These are phyloP conservation scores for Ajuga chamaepitys DNA, from an alignment of 257 asterid genomes.

Conservation along the genomic window DNA sequence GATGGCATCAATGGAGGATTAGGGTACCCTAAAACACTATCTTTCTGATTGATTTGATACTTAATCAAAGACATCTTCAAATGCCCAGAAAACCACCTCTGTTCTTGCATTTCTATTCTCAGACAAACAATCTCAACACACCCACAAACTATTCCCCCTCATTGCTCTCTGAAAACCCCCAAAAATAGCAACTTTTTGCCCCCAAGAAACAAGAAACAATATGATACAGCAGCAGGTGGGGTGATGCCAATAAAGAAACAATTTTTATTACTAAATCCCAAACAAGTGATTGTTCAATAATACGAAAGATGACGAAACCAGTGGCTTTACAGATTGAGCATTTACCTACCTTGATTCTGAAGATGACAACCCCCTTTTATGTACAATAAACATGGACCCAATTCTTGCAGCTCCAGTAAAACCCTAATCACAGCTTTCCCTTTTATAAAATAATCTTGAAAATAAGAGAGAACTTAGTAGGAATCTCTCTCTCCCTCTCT, in stretches of 20 bases:
- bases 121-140: conserved; percentile 23
- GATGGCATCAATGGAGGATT: conserved; percentile 35
- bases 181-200: background rate
- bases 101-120: conserved; percentile 29
- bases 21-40: conserved; percentile 24
- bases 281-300: conserved; percentile 24
- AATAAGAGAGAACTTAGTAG: conserved; percentile 7
- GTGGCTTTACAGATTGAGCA: conserved; percentile 34
- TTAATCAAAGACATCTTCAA: conserved; percentile 44
- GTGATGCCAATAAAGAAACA: conserved; percentile 17
- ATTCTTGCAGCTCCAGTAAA: conserved; percentile 44
- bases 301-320: conserved; percentile 31
- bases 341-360: conserved; percentile 57
- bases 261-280: conserved; percentile 16
- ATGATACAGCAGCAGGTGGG: conserved; percentile 16
- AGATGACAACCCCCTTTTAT: conserved; percentile 31
- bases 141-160: conserved; percentile 8
- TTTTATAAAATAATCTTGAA: conserved; percentile 6
- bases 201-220: conserved; percentile 2
- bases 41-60: conserved; percentile 27
- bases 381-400: conserved; percentile 29
- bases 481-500: conserved; percentile 1
- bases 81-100: conserved; percentile 34
- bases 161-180: conserved; percentile 8
- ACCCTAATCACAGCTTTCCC: conserved; percentile 40